These are phyloP conservation scores for Fusarium marasasianum DNA, from an alignment of 2,329 filamentous ascomycete genomes.

Conservation along the genomic window DNA sequence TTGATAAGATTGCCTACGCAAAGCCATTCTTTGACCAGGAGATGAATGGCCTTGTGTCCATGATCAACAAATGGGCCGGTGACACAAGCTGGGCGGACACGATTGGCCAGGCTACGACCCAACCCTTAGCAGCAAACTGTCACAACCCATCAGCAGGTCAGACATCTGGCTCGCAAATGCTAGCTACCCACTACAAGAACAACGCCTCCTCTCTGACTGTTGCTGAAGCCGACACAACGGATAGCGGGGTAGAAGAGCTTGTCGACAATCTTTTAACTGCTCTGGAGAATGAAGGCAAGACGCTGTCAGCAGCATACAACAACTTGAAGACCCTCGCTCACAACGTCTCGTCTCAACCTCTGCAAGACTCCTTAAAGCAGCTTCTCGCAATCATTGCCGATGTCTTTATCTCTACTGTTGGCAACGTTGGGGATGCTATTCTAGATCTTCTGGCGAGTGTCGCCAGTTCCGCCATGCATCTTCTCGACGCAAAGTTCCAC, in stretches of 20 bases:
- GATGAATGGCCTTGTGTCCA: accelerated
- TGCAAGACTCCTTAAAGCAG: background rate
- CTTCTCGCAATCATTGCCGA: background rate
- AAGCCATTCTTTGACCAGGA: background rate
- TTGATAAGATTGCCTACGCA: background rate
- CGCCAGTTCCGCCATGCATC: background rate
- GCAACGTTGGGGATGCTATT: background rate
- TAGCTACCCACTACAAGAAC: background rate
- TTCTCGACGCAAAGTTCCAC: background rate
- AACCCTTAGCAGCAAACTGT: background rate
- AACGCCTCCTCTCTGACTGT: background rate
- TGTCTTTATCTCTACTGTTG: background rate
- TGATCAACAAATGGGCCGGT: background rate
- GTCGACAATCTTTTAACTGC: background rate
- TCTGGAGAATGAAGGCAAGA: background rate
- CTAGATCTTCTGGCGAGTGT: background rate
- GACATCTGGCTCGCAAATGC: background rate
- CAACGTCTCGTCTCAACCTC: accelerated
- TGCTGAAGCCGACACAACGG: accelerated
- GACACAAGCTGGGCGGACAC: background rate
- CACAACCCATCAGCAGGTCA: background rate
- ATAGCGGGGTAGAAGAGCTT: background rate
- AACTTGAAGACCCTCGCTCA: background rate
- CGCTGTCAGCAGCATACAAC: background rate
- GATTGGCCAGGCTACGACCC: background rate